These are phyloP conservation scores for Themeda triandra DNA, from an alignment of 176 grass and related monocot species.

Conservation along the genomic window DNA sequence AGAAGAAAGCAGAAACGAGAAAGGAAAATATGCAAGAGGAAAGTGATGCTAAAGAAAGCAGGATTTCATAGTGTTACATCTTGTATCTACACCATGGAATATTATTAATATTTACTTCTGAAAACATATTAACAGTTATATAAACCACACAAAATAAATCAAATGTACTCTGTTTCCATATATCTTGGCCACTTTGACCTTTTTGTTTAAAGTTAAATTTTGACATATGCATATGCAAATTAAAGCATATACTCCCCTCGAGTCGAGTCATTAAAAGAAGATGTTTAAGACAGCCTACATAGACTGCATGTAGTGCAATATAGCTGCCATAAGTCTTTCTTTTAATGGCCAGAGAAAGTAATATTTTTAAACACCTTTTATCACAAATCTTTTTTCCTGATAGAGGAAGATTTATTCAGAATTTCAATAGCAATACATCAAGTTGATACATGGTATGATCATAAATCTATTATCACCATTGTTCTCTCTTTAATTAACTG, in stretches of 20 bases:
- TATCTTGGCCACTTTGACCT: neutral
- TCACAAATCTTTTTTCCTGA: neutral
- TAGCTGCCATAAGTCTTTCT: neutral
- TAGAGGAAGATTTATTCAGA: neutral
- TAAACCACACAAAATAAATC: slow-evolving; percentile 11
- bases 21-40: slow-evolving; percentile 11
- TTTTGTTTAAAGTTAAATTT: neutral
- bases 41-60: slow-evolving; percentile 40
- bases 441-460: neutral
- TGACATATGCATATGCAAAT: neutral
- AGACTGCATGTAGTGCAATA: neutral
- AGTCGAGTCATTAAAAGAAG: neutral
- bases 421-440: neutral
- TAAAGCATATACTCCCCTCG: neutral
- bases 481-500: too few relatives aligned
- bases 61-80: slow-evolving; percentile 36
- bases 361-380: neutral
- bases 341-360: neutral
- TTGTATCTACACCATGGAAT: slow-evolving; percentile 16
- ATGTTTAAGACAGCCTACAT: neutral
- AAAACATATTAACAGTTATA: slow-evolving; percentile 15
- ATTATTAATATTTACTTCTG: slow-evolving; percentile 35
- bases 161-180: neutral
- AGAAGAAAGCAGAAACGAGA: slow-evolving; percentile 9
- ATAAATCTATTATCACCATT: neutral